These are phyloP conservation scores for Akanthomyces uredinophilus DNA, from an alignment of 2,329 filamentous ascomycete species.

Conservation along the genomic window DNA sequence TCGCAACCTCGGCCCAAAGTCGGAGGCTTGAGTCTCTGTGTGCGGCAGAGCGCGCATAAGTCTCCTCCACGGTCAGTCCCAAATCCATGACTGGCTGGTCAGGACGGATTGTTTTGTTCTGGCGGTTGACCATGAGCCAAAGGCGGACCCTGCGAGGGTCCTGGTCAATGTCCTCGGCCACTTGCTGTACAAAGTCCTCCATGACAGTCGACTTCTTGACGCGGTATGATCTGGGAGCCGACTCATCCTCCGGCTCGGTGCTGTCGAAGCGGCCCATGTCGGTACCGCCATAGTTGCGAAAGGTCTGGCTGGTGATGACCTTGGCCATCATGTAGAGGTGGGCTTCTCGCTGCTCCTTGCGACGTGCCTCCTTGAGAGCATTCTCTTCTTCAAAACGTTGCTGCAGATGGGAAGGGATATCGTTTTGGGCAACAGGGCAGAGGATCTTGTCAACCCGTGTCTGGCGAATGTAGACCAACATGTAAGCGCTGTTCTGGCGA, in stretches of 20 bases:
- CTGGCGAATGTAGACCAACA: slow-evolving; percentile 96
- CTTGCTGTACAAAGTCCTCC: slow-evolving; percentile 63
- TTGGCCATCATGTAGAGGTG: slow-evolving; percentile 86
- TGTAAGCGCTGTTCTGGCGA: slow-evolving; percentile 83
- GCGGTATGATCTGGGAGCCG: slow-evolving; percentile 67
- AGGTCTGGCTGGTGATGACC: slow-evolving; percentile 77
- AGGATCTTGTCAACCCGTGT: slow-evolving; percentile 79
- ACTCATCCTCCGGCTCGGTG: slow-evolving; percentile 58
- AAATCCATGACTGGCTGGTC: slow-evolving; percentile 79
- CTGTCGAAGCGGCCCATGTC: slow-evolving; percentile 71
- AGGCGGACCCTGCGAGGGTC: slow-evolving; percentile 69
- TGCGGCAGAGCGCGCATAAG: slow-evolving; percentile 46
- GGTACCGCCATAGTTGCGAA: slow-evolving; percentile 74
- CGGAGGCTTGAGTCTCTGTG: slow-evolving; percentile 68
- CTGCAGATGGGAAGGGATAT: slow-evolving; percentile 64
- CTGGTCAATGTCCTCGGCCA: slow-evolving; percentile 65
- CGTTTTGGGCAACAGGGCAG: slow-evolving; percentile 65
- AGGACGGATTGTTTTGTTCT: slow-evolving; percentile 92
- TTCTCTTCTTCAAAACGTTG: slow-evolving; percentile 77
- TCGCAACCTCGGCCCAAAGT: slow-evolving; percentile 79
- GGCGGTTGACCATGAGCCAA: slow-evolving; percentile 97
- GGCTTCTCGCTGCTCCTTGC: slow-evolving; percentile 87
- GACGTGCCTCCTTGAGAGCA: slow-evolving; percentile 65
- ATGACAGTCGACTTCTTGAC: slow-evolving; percentile 71
- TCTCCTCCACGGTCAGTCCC: slow-evolving; percentile 72